Base-by-base conservation (phyloP, 2,329 filamentous ascomycete species). In the Colletotrichum magnum region DNA sequence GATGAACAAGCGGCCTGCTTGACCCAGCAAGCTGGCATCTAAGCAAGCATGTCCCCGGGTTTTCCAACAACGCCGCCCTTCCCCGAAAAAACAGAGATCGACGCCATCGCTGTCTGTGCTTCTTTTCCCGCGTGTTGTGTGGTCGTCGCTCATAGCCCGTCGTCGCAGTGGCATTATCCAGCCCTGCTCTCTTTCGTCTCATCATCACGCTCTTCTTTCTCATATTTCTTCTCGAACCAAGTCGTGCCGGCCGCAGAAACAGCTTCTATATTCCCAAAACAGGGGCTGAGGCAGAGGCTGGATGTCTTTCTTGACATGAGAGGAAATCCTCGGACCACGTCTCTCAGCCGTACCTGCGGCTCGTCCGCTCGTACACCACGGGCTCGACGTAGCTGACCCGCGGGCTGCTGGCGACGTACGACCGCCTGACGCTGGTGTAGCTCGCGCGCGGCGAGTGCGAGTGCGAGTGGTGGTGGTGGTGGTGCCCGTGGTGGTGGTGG, bases 371-470 rank as follows among this genome's bases (percentile, higher is more conserved):
- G 65, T 84, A 84, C 32, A 85, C 78, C 21, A 68, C 68, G 36
- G 68, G 68, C 24, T 68, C 68, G 32, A 86, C 79, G 62, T 77
- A 76, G 78, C 83, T 85, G 56, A 81, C 77, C 39, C 82, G 79
- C 47, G 84, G 84, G 72, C 81, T 83, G 56, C 13, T 69, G 70
- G 79, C 77, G 67, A 74, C 77, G 75, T 81, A 80, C 5, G 78
- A 78, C 60, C 75, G 74, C 26, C 80, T 76, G 70, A 81, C 79
- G 74, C 79, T 82, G 56, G 78, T 80, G 78, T 83, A 82, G 78
- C 81, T 84, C n/a, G 79, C 78, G 53, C 80, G 77, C 54, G 84
- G 83, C 26, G 81, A 80, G 57, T 78, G 75, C 54, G 74, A 73
- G 65, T 76, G 75, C 56, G 78, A 76, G 51, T 80, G 78, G 53